Conservation (phyloP, 495 filamentous ascomycete genomes). For the Penicillium ochrochloron region DNA sequence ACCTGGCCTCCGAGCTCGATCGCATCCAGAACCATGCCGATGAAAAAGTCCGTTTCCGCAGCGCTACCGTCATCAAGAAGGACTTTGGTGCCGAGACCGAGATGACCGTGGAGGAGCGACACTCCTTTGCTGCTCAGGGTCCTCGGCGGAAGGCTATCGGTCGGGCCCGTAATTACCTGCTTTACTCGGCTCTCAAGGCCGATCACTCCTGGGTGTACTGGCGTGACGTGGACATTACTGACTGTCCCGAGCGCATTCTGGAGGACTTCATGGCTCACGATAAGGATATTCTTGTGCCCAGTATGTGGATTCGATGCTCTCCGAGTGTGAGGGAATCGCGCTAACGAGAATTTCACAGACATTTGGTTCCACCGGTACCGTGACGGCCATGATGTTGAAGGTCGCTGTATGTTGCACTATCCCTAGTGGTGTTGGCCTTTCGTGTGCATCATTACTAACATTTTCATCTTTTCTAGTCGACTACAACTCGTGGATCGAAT, state of each 20-base stretch:
- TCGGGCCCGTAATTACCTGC: constrained; percentile 87
- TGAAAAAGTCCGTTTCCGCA: constrained; percentile 75
- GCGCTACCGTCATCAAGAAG: constrained; percentile 82
- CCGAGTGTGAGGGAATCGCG: not conserved
- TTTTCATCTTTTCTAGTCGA: constrained; percentile 65
- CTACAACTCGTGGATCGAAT: constrained; percentile 99
- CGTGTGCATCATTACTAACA: constrained; percentile 1
- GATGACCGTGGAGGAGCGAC: constrained; percentile 79
- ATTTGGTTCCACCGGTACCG: constrained; percentile 97
- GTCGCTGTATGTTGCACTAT: constrained; percentile 70
- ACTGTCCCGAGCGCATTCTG: constrained; percentile 83
- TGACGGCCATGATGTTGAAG: constrained; percentile 84
- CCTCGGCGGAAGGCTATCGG: constrained; percentile 91
- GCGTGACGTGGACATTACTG: constrained; percentile 95
- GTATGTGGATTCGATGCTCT: constrained; percentile 57
- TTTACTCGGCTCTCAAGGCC: constrained; percentile 81
- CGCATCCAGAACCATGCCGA: constrained; percentile 84
- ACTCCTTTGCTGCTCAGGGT: constrained; percentile 85
- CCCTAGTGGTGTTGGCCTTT: no score
- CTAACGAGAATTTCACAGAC: constrained; percentile 59
- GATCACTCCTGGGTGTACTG: constrained; percentile 99
- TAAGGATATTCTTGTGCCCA: constrained; percentile 90
- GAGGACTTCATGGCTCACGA: constrained; percentile 97
- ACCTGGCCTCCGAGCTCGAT: constrained; percentile 78
- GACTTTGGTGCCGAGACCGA: constrained; percentile 75